These are phyloP conservation scores for Colletotrichum chrysophilum DNA, from an alignment of 2,329 filamentous ascomycete species.

Conservation along the genomic window DNA sequence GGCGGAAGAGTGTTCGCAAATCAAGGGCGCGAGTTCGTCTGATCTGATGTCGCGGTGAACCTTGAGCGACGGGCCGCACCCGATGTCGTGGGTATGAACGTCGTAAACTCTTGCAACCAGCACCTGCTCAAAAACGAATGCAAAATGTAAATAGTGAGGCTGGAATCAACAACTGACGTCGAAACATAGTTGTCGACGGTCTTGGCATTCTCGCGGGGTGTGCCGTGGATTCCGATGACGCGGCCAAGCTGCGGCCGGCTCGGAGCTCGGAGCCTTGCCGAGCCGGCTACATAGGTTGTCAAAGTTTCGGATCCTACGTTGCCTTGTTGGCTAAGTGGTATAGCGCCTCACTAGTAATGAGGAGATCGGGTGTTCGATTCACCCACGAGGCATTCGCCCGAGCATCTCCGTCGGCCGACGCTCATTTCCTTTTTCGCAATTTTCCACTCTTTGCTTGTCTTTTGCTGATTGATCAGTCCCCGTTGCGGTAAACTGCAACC, in stretches of 20 bases:
- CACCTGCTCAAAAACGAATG: neutral
- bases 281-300: rapidly evolving
- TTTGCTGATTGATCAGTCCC: neutral
- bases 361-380: conserved; percentile 6
- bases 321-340: conserved; percentile 13
- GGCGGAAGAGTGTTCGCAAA: neutral
- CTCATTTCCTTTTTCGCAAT: neutral
- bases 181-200: neutral
- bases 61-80: neutral
- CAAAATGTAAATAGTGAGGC: neutral
- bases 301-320: rapidly evolving
- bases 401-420: neutral
- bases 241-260: neutral
- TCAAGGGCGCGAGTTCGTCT: too few relatives aligned
- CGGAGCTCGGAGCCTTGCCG: neutral
- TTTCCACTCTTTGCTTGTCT: neutral
- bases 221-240: neutral
- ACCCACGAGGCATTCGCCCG: neutral
- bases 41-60: neutral
- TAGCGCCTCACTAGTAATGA: conserved; percentile 13
- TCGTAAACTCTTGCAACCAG: neutral
- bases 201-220: neutral
- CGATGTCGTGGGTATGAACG: neutral
- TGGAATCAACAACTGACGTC: neutral
- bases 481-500: neutral